phyloP scores from a whole-genome alignment of 1,139 yeast species.

The Pichia sp. region DNA sequence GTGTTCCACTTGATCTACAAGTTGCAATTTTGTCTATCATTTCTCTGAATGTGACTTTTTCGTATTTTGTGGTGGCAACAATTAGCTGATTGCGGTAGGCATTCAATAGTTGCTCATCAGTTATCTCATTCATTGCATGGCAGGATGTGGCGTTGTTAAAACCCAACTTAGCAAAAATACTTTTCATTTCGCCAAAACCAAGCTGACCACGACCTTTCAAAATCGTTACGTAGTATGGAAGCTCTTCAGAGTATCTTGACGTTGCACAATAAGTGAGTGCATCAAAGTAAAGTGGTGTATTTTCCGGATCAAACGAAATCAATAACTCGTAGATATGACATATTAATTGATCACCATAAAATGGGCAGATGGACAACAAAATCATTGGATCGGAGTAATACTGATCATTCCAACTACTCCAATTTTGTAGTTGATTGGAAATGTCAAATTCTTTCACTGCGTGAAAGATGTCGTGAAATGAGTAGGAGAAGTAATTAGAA shows the following conservation, averaged over 20 bases:
- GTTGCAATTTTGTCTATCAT: constrained; percentile 44
- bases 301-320: constrained; percentile 47
- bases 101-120: constrained; percentile 28
- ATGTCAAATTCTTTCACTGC: constrained; percentile 26
- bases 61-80: constrained; percentile 23
- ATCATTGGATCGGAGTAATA: constrained; percentile 38
- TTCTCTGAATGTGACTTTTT: constrained; percentile 32
- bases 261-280: constrained; percentile 50
- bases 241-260: constrained; percentile 41
- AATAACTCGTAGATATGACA: constrained; percentile 59
- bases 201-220: constrained; percentile 54
- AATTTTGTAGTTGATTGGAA: constrained; percentile 21
- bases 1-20: constrained; percentile 41
- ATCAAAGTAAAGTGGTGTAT: constrained; percentile 65
- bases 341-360: constrained; percentile 59
- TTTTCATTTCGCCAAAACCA: constrained; percentile 57
- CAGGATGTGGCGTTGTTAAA: constrained; percentile 33
- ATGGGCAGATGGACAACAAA: constrained; percentile 55
- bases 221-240: constrained; percentile 51
- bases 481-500: constrained; percentile 15
- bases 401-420: constrained; percentile 26
- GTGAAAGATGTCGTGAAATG: constrained; percentile 24
- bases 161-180: constrained; percentile 53
- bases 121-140: constrained; percentile 23
- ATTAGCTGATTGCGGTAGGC: constrained; percentile 27